Conservation (phyloP, 345 rosid genomes). For the Dipteronia dyeriana region DNA sequence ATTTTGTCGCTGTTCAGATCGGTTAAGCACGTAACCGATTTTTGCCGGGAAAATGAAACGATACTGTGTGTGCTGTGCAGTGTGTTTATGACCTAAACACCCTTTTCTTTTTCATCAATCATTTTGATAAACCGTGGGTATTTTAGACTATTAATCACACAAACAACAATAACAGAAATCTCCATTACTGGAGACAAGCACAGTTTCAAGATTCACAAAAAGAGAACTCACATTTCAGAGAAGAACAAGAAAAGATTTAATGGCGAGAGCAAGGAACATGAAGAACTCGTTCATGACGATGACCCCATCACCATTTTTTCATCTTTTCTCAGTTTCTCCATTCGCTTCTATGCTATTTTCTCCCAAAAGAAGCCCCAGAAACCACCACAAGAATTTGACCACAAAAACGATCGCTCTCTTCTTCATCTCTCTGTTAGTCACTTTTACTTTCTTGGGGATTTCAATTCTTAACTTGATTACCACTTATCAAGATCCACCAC, state of each 20-base stretch:
- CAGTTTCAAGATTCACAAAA: neutral
- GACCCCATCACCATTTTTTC: slow-evolving; percentile 44
- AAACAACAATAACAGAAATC: neutral
- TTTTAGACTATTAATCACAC: slow-evolving; percentile 2
- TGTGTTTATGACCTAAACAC: neutral
- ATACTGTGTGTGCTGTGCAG: neutral
- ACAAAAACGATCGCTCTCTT: slow-evolving; percentile 32
- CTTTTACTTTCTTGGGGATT: slow-evolving; percentile 49
- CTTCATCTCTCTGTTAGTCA: slow-evolving; percentile 45
- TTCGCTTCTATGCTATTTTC: slow-evolving; percentile 41
- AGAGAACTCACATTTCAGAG: neutral
- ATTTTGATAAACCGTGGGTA: neutral
- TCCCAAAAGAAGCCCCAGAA: slow-evolving; percentile 50
- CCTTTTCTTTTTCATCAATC: neutral
- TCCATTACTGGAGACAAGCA: neutral
- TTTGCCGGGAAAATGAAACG: slow-evolving; percentile 31
- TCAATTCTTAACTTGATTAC: slow-evolving; percentile 38
- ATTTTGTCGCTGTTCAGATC: neutral
- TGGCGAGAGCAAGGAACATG: slow-evolving; percentile 58
- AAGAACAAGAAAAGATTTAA: slow-evolving; percentile 24
- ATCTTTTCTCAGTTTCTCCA: slow-evolving; percentile 38
- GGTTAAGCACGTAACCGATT: neutral
- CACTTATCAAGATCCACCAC: slow-evolving; percentile 29
- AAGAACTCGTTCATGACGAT: slow-evolving; percentile 43
- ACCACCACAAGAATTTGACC: slow-evolving; percentile 29